phyloP scores from a whole-genome alignment of 2,329 filamentous ascomycete species.

The Apiospora phragmitis region DNA sequence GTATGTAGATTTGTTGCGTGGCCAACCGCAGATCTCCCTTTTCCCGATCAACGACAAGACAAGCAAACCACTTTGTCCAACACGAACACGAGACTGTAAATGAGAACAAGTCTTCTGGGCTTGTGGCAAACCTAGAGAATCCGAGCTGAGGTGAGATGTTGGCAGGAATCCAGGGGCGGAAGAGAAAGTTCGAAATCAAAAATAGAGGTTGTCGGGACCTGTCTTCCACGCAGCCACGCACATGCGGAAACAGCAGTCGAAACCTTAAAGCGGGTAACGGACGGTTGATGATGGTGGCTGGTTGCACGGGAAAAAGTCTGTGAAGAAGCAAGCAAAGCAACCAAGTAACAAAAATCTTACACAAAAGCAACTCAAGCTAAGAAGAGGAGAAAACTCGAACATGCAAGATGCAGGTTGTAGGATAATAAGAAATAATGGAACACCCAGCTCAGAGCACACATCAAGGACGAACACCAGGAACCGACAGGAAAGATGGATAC shows the following conservation, averaged over 20 bases:
- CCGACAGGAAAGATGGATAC: background rate
- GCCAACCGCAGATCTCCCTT: background rate
- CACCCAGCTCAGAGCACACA: background rate
- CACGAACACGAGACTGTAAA: background rate
- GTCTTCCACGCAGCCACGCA: background rate
- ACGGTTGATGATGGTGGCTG: background rate
- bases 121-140: background rate
- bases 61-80: background rate
- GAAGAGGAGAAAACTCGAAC: background rate
- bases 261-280: slow-evolving; percentile 5
- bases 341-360: background rate
- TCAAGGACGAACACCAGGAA: background rate
- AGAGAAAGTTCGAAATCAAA: background rate
- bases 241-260: background rate
- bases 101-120: background rate
- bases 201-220: background rate
- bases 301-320: slow-evolving; percentile 7
- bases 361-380: background rate
- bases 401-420: slow-evolving; percentile 4
- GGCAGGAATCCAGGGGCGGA: background rate
- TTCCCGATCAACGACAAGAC: background rate
- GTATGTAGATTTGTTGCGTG: background rate
- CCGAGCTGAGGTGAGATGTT: background rate
- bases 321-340: background rate
- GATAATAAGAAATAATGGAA: slow-evolving; percentile 5